Base-by-base conservation (phyloP, 129 eudicot species). In the Sambucus nigra region DNA sequence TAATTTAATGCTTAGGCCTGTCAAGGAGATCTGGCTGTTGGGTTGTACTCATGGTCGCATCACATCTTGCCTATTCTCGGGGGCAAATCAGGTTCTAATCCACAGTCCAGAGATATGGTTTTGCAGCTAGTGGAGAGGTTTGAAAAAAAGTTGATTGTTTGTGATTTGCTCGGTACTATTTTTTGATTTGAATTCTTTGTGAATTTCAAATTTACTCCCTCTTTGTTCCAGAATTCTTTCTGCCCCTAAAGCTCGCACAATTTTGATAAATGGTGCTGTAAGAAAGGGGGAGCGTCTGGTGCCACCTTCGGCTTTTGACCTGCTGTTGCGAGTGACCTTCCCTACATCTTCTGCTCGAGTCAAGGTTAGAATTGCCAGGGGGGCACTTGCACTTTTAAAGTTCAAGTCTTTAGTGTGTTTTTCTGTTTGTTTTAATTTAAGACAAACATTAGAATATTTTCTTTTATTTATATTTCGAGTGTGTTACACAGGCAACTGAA, bases 111-210 rank as follows among this genome's bases (percentile, higher is more conserved):
- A 73, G 98, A 91, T 64, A 64, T 85, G 55, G 74, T 80, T 66
- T 68, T 91, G 86, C 98, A 91, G 72, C 58, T 68, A 25, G 82
- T 79, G 26, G 98, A 91, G 73, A 91, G 98, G 98, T 91, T 46
- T 55, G 66, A 44, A 14, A 23, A n/a, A n/a, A 27, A 28, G 40
- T 57, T 11, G 5, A 9, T 22, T 42, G 22, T 60, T 9, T 54
- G 12, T 18, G 31, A 52, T 2, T 47, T 24, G 38, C 47, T 12
- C 29, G 23, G 3, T 11, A 25, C 35, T 5, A 23, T 35, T 60
- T 11, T 21, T 16, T 44, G 57, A 18, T 57, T 33, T n/a, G 40
- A 9, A 17, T 10, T 58, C 4, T 47, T 38, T 8, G 5, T 19
- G 1, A 50, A 26, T 8, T 26, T 31, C 61, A 54, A 7, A 53